Conservation (phyloP, 2,329 filamentous ascomycete species). For the Beauveria bassiana region DNA sequence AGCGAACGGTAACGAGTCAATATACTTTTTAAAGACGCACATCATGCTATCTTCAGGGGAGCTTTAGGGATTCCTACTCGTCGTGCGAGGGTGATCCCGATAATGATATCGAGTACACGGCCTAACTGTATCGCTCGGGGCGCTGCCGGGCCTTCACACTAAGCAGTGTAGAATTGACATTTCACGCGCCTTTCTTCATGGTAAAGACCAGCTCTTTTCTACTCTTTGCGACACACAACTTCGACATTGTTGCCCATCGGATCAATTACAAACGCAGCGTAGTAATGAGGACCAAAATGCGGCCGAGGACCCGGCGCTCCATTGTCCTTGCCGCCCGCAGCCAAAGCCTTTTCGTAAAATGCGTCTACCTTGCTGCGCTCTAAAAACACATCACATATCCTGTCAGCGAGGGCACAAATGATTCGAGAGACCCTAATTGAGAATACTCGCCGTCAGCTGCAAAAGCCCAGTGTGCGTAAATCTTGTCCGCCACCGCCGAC, state of each 20-base stretch:
- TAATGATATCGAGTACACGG: too few species aligned
- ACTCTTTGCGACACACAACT: constrained; percentile 22
- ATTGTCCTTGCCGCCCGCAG: constrained; percentile 34
- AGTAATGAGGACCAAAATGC: constrained; percentile 35
- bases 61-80: too few species aligned
- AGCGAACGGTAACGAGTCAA: too few species aligned
- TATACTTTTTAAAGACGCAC: too few species aligned
- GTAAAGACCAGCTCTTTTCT: background rate
- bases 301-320: constrained; percentile 33
- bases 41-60: too few species aligned
- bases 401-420: too few species aligned
- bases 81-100: too few species aligned
- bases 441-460: background rate
- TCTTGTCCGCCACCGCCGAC: background rate
- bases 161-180: too few species aligned
- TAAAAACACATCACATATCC: constrained; percentile 11
- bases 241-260: constrained; percentile 41
- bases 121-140: too few species aligned
- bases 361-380: constrained; percentile 31
- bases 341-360: constrained; percentile 30
- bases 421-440: too few species aligned
- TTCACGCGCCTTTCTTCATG: background rate
- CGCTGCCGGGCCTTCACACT: too few species aligned
- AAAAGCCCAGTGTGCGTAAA: constrained; percentile 10
- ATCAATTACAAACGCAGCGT: constrained; percentile 37